These are phyloP conservation scores for Isatis tinctoria DNA, from an alignment of 345 rosid genomes.

Conservation along the genomic window DNA sequence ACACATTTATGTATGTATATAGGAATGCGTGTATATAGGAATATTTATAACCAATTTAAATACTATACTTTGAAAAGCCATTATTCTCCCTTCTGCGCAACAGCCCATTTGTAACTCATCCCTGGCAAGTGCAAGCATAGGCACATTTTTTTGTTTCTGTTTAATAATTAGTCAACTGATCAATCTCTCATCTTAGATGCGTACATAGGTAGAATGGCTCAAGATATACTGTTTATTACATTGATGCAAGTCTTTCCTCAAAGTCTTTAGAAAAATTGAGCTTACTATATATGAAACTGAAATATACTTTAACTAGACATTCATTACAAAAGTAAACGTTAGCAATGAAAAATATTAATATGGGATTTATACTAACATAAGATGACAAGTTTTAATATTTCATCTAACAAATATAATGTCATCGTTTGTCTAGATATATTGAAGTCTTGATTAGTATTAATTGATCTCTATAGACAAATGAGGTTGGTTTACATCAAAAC, in stretches of 20 bases:
- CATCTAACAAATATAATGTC: neutral
- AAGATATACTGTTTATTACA: neutral
- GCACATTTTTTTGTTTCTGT: neutral
- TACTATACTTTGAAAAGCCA: slow-evolving; percentile 20
- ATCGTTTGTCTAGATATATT: neutral
- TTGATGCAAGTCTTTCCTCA: neutral
- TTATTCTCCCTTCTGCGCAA: slow-evolving; percentile 19
- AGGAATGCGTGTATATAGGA: slow-evolving; percentile 24
- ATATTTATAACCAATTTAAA: slow-evolving; percentile 3
- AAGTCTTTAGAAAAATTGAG: neutral
- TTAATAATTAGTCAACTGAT: neutral
- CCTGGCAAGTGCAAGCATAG: slow-evolving; percentile 11
- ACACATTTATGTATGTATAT: slow-evolving; percentile 29
- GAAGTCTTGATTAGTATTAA: neutral
- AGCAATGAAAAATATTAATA: neutral
- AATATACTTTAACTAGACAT: neutral
- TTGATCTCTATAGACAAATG: neutral
- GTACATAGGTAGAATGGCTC: slow-evolving; percentile 17
- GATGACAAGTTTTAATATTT: neutral
- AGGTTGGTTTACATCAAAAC: neutral
- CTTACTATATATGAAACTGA: neutral
- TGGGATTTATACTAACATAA: neutral
- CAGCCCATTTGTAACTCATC: slow-evolving; percentile 29
- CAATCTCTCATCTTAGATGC: neutral
- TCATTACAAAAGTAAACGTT: neutral